These are phyloP conservation scores for Chenopodium album DNA, from an alignment of 148 eudicot species.

Conservation along the genomic window DNA sequence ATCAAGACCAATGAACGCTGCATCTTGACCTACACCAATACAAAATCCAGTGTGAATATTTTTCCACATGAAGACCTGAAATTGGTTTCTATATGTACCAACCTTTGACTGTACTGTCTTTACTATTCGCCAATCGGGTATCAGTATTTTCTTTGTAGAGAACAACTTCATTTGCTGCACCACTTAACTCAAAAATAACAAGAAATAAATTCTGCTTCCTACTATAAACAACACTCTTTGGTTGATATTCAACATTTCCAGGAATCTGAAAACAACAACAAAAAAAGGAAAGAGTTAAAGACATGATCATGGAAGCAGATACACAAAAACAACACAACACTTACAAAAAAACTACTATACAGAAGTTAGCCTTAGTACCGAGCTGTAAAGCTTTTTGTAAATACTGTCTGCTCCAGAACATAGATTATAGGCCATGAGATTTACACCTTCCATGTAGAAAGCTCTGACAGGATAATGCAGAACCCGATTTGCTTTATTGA, in stretches of 20 bases:
- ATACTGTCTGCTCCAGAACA: constrained; percentile 79
- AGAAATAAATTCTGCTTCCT: constrained; percentile 87
- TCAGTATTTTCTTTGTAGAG: constrained; percentile 89
- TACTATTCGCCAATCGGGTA: constrained; percentile 62
- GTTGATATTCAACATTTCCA: constrained; percentile 69
- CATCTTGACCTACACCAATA: constrained; percentile 70
- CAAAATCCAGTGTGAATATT: constrained; percentile 1
- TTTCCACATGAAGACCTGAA: constrained; percentile 9
- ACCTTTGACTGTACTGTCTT: constrained; percentile 79
- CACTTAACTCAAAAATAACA: constrained; percentile 75
- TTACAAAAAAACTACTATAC: constrained; percentile 2
- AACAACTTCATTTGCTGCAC: constrained; percentile 70
- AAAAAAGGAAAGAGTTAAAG: constrained; percentile 9
- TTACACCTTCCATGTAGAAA: constrained; percentile 76
- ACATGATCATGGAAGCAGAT: constrained; percentile 18
- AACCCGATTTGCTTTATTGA: constrained; percentile 80
- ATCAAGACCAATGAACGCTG: constrained; percentile 85
- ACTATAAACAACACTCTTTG: constrained; percentile 67
- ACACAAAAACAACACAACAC: background rate
- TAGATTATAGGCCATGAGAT: constrained; percentile 84
- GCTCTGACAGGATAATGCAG: constrained; percentile 94
- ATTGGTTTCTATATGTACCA: constrained; percentile 13
- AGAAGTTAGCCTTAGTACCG: constrained; percentile 42
- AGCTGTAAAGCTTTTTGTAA: constrained; percentile 78
- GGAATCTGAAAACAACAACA: constrained; percentile 62